phyloP scores from a whole-genome alignment of 2,329 filamentous ascomycete species.

The Cytospora mali region DNA sequence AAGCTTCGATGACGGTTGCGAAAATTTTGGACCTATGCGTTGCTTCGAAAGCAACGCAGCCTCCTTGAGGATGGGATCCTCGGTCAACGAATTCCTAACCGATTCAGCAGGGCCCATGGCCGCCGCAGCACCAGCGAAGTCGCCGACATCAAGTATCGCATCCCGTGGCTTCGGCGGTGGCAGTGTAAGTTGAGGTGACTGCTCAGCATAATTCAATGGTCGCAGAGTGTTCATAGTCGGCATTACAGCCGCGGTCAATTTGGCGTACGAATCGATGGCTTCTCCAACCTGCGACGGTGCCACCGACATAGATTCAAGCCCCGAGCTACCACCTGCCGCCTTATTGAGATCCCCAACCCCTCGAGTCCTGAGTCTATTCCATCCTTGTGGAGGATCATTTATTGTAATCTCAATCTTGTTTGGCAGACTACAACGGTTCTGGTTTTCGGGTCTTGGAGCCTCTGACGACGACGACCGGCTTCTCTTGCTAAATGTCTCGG shows the following conservation, averaged over 20 bases:
- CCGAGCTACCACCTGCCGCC: not conserved
- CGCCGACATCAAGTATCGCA: not conserved
- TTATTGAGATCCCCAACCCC: not conserved
- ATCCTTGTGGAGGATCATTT: not conserved
- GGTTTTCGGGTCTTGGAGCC: not conserved
- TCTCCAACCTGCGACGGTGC: not conserved
- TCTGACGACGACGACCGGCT: not conserved
- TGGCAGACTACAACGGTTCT: not conserved
- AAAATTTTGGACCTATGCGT: not conserved
- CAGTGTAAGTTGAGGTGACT: no score
- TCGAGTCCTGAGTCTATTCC: not conserved
- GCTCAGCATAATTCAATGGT: not conserved
- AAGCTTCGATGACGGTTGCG: not conserved
- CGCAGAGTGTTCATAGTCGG: not conserved
- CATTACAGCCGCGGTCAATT: not conserved
- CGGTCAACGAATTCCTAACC: not conserved
- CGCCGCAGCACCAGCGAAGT: not conserved
- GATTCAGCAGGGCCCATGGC: slow-evolving; percentile 13
- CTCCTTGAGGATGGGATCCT: slow-evolving; percentile 12
- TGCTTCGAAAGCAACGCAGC: not conserved
- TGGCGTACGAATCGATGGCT: not conserved
- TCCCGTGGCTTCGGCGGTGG: not conserved
- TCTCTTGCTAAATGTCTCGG: not conserved
- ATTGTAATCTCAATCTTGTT: not conserved
- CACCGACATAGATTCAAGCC: not conserved